phyloP scores from a whole-genome alignment of 169 alveolate genomes.

The Plasmodium yoelii region DNA sequence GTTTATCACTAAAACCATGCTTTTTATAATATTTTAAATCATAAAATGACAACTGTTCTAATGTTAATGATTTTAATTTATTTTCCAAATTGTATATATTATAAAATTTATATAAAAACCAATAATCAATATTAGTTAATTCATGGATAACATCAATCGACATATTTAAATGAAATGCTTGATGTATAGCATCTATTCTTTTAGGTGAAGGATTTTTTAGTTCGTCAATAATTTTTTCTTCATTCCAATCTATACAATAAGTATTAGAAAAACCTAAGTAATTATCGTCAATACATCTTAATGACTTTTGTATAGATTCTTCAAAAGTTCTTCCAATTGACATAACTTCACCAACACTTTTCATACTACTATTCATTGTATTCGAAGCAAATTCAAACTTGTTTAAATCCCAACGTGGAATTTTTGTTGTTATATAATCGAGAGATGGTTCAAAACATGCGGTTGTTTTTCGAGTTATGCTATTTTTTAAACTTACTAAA shows the following conservation, averaged over 20 bases:
- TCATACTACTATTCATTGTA: conserved; percentile 89
- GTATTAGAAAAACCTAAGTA: conserved; percentile 81
- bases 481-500: conserved; percentile 84
- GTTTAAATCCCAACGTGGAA: conserved; percentile 92
- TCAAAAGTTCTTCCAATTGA: conserved; percentile 92
- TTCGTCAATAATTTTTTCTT: conserved; percentile 68
- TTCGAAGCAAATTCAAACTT: conserved; percentile 89
- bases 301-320: conserved; percentile 92
- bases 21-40: conserved; percentile 80
- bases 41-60: conserved; percentile 64
- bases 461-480: conserved; percentile 89
- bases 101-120: conserved; percentile 89
- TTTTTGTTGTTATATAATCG: conserved; percentile 90
- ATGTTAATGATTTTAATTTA: conserved; percentile 26
- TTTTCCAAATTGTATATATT: conserved; percentile 78
- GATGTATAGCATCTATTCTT: conserved; percentile 87
- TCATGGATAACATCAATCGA: conserved; percentile 85
- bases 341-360: conserved; percentile 94
- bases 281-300: conserved; percentile 85
- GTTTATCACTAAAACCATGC: conserved; percentile 87
- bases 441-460: conserved; percentile 94
- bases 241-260: conserved; percentile 76
- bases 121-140: conserved; percentile 87
- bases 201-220: conserved; percentile 84
- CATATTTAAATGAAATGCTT: conserved; percentile 88